Evolutionary conservation across 2,329 filamentous ascomycete genomes (phyloP).

Genomic region (Verticillium longisporum): DNA sequence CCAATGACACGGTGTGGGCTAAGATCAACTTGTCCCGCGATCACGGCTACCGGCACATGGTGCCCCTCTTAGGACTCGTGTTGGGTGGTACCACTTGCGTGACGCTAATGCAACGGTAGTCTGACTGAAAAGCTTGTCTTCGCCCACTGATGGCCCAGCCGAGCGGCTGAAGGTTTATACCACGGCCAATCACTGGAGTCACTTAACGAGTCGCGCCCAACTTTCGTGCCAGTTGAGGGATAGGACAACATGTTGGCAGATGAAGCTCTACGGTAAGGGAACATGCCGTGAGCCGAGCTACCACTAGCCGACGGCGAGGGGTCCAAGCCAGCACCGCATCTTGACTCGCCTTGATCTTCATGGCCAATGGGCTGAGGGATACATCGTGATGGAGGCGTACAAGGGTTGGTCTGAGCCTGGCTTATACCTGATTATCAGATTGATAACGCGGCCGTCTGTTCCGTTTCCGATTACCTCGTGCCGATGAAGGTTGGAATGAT

Average conservation of each 20-base stretch:
- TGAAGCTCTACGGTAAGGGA: background rate
- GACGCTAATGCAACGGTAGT: conserved; percentile 1
- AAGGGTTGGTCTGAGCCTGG: background rate
- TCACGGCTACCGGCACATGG: background rate
- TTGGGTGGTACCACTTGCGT: background rate
- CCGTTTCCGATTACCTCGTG: background rate
- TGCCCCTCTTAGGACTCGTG: background rate
- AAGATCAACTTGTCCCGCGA: background rate
- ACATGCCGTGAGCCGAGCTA: background rate
- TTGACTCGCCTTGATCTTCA: background rate
- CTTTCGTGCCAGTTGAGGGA: background rate
- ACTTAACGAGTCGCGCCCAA: background rate
- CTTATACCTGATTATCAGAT: background rate
- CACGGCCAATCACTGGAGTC: background rate
- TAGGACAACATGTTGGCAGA: background rate
- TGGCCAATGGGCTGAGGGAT: background rate
- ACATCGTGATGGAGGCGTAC: background rate
- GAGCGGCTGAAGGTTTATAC: background rate
- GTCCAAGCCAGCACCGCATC: background rate
- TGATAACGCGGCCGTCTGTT: background rate
- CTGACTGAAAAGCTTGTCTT: conserved; percentile 1
- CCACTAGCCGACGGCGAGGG: background rate
- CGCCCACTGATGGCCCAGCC: background rate
- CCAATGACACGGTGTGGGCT: background rate
- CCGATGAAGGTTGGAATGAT: background rate